Evolutionary conservation across 192 early-diverging fungal genomes (phyloP).

Genomic region (Kappamyces sp.): DNA sequence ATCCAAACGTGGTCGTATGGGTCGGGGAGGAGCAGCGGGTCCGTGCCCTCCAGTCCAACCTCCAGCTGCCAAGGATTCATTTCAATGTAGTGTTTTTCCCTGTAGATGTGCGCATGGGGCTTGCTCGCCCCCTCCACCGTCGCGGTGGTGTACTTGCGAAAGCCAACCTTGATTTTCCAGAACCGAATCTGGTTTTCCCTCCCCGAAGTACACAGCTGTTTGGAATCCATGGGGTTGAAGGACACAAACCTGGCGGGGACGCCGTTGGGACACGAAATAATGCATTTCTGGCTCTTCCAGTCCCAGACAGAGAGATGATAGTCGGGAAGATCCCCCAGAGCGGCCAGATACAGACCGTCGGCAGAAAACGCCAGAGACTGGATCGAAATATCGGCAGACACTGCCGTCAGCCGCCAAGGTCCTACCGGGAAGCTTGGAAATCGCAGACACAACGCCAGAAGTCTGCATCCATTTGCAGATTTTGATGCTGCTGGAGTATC

Average conservation of each 20-base stretch:
- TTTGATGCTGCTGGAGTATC: slow-evolving; percentile 25
- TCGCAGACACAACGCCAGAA: slow-evolving; percentile 6
- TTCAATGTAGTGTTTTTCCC: too few relatives aligned
- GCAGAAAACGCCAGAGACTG: slow-evolving; percentile 33
- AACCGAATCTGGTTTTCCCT: slow-evolving; percentile 34
- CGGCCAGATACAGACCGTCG: slow-evolving; percentile 45
- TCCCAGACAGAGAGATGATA: slow-evolving; percentile 43
- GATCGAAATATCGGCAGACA: slow-evolving; percentile 28
- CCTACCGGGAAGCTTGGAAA: slow-evolving; percentile 19
- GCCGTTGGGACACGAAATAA: slow-evolving; percentile 22
- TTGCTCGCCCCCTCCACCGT: too few relatives aligned
- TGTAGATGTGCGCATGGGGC: too few relatives aligned
- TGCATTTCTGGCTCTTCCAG: slow-evolving; percentile 32
- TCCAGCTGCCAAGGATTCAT: too few relatives aligned
- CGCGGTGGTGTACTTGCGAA: slow-evolving; percentile 13
- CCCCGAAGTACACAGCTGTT: slow-evolving; percentile 36
- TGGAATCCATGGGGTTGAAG: slow-evolving; percentile 43
- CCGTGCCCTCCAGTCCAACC: too few relatives aligned
- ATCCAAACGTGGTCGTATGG: too few relatives aligned
- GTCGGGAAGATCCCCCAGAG: slow-evolving; percentile 38
- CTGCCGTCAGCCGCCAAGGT: not conserved
- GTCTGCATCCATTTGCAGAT: slow-evolving; percentile 44
- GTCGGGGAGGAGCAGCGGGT: too few relatives aligned
- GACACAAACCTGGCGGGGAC: slow-evolving; percentile 28
- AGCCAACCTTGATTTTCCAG: slow-evolving; percentile 42